Conservation (phyloP, 2,329 filamentous ascomycete species). For the Thermoascus crustaceus region DNA sequence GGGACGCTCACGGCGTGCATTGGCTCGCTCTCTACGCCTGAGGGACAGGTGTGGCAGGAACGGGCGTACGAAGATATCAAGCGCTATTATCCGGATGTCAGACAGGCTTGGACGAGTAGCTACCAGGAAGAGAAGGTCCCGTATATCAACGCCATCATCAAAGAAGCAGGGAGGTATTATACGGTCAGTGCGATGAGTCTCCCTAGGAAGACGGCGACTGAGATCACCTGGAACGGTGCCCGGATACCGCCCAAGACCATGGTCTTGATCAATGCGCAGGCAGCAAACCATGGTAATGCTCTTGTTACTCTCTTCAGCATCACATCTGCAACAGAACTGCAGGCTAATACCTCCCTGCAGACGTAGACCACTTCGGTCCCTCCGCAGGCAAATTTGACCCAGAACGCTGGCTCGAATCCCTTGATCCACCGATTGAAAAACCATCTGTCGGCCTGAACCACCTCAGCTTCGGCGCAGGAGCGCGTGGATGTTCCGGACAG, state of each 20-base stretch:
- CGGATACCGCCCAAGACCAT: conserved; percentile 64
- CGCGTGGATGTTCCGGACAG: conserved; percentile 50
- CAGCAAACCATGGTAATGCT: conserved; percentile 49
- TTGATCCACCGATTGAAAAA: conserved; percentile 30
- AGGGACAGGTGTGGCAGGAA: conserved; percentile 59
- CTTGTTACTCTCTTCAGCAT: neutral
- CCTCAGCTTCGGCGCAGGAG: conserved; percentile 50
- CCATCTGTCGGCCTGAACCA: conserved; percentile 45
- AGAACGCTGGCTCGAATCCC: conserved; percentile 53
- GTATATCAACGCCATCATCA: conserved; percentile 65
- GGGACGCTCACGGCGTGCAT: conserved; percentile 66
- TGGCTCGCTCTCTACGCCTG: conserved; percentile 55
- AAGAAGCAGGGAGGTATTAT: conserved; percentile 67
- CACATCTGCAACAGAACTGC: neutral
- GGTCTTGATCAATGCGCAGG: conserved; percentile 68
- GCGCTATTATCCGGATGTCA: conserved; percentile 53
- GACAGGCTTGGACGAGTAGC: conserved; percentile 60
- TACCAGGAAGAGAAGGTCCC: conserved; percentile 61
- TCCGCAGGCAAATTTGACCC: conserved; percentile 52
- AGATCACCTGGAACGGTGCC: conserved; percentile 57
- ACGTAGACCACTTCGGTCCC: conserved; percentile 52
- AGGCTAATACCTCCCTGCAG: conserved; percentile 24
- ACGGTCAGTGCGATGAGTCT: conserved; percentile 66
- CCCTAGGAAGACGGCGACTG: conserved; percentile 58
- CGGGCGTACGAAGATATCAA: conserved; percentile 60